Conservation (phyloP, 2,329 filamentous ascomycete genomes). For the Trichoderma sp. region DNA sequence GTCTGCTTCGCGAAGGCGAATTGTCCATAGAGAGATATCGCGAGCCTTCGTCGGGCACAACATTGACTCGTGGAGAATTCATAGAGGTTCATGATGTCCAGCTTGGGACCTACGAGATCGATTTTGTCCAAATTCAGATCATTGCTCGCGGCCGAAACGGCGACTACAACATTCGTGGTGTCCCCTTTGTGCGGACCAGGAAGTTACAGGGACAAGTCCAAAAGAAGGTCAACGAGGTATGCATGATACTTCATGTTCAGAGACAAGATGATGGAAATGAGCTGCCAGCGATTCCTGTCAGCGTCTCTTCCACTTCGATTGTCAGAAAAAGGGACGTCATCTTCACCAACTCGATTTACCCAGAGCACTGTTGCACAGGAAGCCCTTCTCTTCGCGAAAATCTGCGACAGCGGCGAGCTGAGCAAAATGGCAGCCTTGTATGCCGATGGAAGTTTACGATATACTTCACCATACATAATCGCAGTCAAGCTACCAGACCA, state of each 20-base stretch:
- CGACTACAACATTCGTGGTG: conserved; percentile 43
- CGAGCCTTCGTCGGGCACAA: conserved; percentile 1
- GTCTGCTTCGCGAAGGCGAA: conserved; percentile 34
- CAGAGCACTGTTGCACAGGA: conserved; percentile 39
- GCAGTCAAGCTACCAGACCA: conserved; percentile 33
- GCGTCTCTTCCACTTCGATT: conserved; percentile 48
- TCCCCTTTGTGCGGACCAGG: conserved; percentile 44
- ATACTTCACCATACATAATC: conserved; percentile 33
- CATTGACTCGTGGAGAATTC: conserved; percentile 36
- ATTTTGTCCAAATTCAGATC: conserved; percentile 49
- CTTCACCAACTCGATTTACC: conserved; percentile 60
- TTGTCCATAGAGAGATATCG: conserved; percentile 32
- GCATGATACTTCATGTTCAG: conserved; percentile 44
- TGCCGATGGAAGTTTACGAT: conserved; percentile 55
- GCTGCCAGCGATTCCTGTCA: conserved; percentile 46
- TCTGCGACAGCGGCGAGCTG: background rate
- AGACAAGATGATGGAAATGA: conserved; percentile 41
- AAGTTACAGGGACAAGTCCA: conserved; percentile 45
- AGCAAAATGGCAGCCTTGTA: conserved; percentile 46
- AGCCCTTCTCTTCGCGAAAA: conserved; percentile 11
- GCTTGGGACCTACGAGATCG: conserved; percentile 36
- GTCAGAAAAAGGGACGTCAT: conserved; percentile 48
- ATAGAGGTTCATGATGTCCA: conserved; percentile 37
- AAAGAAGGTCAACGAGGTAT: conserved; percentile 49
- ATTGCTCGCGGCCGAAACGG: conserved; percentile 42